Base-by-base conservation (phyloP, 208 protist genomes). In the Leishmania braziliensis region DNA sequence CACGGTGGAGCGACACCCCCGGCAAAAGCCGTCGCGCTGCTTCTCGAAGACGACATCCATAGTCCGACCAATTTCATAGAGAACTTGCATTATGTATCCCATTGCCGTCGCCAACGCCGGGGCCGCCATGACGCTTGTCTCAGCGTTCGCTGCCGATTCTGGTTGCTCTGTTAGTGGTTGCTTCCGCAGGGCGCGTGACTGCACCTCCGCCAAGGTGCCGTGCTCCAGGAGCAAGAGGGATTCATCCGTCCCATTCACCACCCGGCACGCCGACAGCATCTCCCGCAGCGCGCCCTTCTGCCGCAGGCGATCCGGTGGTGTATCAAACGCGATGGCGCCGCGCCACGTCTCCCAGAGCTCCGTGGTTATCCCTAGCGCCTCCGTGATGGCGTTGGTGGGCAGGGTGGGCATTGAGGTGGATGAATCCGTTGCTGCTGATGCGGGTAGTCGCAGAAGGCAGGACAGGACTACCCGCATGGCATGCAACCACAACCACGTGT, bases 21-120 rank as follows among this genome's bases (percentile, higher is more conserved):
- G 50, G 50, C 80, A 79, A 68, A 88, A 90, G 8, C 58, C 73
- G 39, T 75, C 65, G 26, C 85, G 84, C 80, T 90, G 89, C 33
- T 81, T 73, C 26, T 68, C 50, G 6, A 87, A 58, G 53, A 84
- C 60, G 60, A 56, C 65, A 54, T 81, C 80, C 71, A 91, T 48
- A 20, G 63, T 85, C 46, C 78, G 80, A n/a, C 81, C 72, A 3
- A 89, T 20, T 56, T 90, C 87, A 36, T 78, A 71, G 66, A 87
- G 69, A 4, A 83, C 16, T n/a, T 84, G 65, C 14, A 79, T 58
- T 10, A 48, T 48, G 81, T 90, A 90, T 29, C 77, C 85, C 58
- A 84, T 62, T n/a, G 81, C 74, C 23, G 78, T 50, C 51, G 56
- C 65, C 43, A 62, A 29, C 26, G 70, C 70, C 33, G 81, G 71